phyloP scores from a whole-genome alignment of 2,329 filamentous ascomycete genomes.

The Stenocarpella maydis region DNA sequence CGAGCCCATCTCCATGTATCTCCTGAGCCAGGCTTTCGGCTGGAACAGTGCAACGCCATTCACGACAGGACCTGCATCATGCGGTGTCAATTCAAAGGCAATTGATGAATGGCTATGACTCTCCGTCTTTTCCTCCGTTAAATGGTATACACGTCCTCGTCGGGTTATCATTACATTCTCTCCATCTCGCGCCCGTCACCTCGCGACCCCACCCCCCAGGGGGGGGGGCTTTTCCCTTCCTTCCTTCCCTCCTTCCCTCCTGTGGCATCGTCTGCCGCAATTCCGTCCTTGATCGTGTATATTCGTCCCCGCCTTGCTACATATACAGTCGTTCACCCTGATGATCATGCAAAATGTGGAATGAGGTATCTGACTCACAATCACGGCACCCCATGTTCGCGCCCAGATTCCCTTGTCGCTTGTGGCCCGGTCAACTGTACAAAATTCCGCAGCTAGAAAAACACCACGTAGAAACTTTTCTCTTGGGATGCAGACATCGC shows the following conservation, averaged over 20 bases:
- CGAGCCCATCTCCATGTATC: neutral
- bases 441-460: constrained; percentile 22
- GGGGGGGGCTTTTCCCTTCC: neutral
- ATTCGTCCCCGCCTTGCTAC: constrained; percentile 32
- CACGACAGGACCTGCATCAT: neutral
- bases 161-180: constrained; percentile 34
- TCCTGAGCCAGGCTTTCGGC: neutral
- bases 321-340: constrained; percentile 29
- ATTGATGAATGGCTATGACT: constrained; percentile 23
- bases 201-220: neutral
- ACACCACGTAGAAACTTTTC: constrained; percentile 27
- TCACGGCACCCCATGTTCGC: constrained; percentile 8
- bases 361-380: constrained; percentile 21
- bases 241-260: constrained; percentile 7
- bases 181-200: neutral
- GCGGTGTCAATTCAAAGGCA: neutral
- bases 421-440: constrained; percentile 25
- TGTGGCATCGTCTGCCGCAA: constrained; percentile 21
- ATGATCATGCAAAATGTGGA: constrained; percentile 33
- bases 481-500: constrained; percentile 35
- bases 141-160: constrained; percentile 34
- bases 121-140: constrained; percentile 17
- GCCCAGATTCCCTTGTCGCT: constrained; percentile 7
- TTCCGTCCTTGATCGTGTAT: constrained; percentile 33
- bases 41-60: constrained; percentile 7